Percentiles rank a stretch among this genome's conserved stretches.
Evolutionary conservation across 2,329 filamentous ascomycete species (phyloP).

Genomic region (Trichoderma sp.): DNA sequence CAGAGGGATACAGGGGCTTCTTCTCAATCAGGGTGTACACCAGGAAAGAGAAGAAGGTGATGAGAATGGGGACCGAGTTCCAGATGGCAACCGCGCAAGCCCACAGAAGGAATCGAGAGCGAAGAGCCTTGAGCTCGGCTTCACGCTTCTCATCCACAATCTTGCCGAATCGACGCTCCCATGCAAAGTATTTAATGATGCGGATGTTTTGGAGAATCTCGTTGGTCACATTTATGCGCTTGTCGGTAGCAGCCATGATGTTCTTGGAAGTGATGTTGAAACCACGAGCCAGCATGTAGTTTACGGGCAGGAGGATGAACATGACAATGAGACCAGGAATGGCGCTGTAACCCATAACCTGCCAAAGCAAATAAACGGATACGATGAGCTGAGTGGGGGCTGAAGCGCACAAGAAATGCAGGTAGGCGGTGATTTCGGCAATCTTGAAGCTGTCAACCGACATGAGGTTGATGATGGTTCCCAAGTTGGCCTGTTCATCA

Average conservation of each 20-base stretch:
- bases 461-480: constrained; percentile 99
- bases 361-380: constrained; percentile 78
- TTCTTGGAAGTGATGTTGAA: constrained; percentile 85
- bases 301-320: constrained; percentile 82
- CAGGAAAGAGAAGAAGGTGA: constrained; percentile 94
- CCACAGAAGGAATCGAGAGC: constrained; percentile 86
- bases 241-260: constrained; percentile 91
- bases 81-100: constrained; percentile 87
- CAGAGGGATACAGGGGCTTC: constrained; percentile 84
- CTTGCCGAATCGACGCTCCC: constrained; percentile 86
- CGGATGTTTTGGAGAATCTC: constrained; percentile 96
- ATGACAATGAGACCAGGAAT: constrained; percentile 92
- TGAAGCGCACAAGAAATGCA: constrained; percentile 92
- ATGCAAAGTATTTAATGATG: constrained; percentile 99
- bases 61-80: constrained; percentile 92
- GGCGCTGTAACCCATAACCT: constrained; percentile 86
- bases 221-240: constrained; percentile 93
- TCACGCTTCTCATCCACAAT: constrained; percentile 86
- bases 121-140: constrained; percentile 73
- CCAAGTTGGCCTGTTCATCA: constrained; percentile 81
- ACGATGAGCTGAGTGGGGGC: constrained; percentile 86
- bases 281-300: constrained; percentile 80
- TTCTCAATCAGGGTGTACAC: constrained; percentile 87
- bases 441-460: constrained; percentile 99
- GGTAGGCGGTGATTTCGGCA: constrained; percentile 86